These are phyloP conservation scores for Xylaria sp. DNA, from an alignment of 2,329 filamentous ascomycete species.

Conservation along the genomic window DNA sequence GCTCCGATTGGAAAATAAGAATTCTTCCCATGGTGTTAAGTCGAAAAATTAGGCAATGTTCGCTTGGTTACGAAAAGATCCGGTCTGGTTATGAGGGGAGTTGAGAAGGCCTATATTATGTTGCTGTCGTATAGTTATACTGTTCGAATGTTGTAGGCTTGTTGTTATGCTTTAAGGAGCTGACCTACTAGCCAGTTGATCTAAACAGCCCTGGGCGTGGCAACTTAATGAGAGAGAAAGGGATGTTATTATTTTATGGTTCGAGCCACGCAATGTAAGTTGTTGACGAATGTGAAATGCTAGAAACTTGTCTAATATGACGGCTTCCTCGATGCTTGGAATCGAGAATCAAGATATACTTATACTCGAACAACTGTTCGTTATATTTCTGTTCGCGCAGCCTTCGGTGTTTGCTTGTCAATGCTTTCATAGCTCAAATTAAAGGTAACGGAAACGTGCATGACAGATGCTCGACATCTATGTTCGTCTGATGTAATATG, in stretches of 20 bases:
- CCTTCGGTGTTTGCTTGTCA: background rate
- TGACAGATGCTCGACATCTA: background rate
- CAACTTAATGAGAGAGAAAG: background rate
- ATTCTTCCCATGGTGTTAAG: background rate
- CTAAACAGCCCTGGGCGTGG: background rate
- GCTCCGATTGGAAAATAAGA: background rate
- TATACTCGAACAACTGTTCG: background rate
- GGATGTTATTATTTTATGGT: background rate
- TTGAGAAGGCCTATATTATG: background rate
- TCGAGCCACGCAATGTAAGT: too few species aligned
- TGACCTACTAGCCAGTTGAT: background rate
- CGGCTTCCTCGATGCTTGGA: too few species aligned
- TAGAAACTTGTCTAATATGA: background rate
- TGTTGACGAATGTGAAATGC: background rate
- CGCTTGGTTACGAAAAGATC: background rate
- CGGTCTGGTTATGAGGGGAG: background rate
- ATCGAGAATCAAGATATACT: background rate
- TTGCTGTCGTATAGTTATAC: too few species aligned
- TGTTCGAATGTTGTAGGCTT: background rate
- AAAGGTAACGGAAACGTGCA: background rate
- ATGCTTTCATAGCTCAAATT: background rate
- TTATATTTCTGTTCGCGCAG: background rate
- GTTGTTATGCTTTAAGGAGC: too few species aligned
- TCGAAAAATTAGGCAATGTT: background rate
- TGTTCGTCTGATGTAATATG: conserved; percentile 10